Percentiles rank a stretch among this genome's conserved stretches.
phyloP scores from a whole-genome alignment of 2,329 filamentous ascomycete species.

The Trichophyton rubrum region DNA sequence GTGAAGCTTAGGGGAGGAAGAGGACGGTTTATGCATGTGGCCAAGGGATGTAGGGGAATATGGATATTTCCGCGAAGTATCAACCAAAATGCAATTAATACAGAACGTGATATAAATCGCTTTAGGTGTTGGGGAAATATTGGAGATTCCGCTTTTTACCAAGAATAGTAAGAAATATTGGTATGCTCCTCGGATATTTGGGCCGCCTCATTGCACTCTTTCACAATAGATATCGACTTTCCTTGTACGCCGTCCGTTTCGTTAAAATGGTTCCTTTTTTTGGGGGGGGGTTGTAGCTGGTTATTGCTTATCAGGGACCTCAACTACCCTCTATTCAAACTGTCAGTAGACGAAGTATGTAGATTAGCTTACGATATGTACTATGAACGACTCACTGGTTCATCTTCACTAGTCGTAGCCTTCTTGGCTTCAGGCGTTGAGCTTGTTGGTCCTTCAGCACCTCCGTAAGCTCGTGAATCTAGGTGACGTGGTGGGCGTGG shows the following conservation, averaged over 20 bases:
- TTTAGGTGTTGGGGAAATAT: not conserved
- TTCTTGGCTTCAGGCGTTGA: not conserved
- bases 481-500: not conserved
- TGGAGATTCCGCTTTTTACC: not conserved
- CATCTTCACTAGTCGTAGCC: not conserved
- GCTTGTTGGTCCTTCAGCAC: not conserved
- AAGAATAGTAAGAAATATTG: not conserved
- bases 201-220: not conserved
- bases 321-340: not conserved
- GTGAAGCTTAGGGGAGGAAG: not conserved
- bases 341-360: not conserved
- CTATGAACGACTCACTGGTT: not conserved
- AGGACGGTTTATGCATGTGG: not conserved
- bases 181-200: not conserved
- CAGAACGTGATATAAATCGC: not conserved
- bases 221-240: not conserved
- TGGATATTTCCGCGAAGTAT: not conserved
- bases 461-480: not conserved
- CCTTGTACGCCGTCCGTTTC: slow-evolving; percentile 1
- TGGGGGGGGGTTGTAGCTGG: too few species aligned
- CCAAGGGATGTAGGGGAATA: not conserved
- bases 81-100: not conserved
- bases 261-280: not conserved
- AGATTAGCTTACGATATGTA: not conserved
- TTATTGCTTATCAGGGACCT: not conserved